Percentiles rank a stretch among this genome's conserved stretches.
Conservation (phyloP, 2,329 filamentous ascomycete genomes). For the Coniella lustricola region DNA sequence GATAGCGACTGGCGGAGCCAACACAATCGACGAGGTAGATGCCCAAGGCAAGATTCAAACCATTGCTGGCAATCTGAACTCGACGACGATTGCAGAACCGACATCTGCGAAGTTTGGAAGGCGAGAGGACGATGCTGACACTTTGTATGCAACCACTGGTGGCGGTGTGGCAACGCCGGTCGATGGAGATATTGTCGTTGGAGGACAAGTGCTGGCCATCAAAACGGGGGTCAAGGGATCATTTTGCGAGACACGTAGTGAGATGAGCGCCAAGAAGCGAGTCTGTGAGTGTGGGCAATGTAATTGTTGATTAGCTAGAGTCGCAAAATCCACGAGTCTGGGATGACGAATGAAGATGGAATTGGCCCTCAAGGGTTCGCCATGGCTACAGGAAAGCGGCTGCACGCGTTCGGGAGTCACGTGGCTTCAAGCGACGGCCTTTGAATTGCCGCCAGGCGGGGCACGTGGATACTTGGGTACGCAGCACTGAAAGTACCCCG, state of each 20-base stretch:
- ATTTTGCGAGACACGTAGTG: not conserved
- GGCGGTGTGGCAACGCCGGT: slow-evolving; percentile 12
- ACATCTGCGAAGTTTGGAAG: slow-evolving; percentile 15
- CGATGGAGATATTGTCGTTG: slow-evolving; percentile 11
- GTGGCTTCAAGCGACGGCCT: no score
- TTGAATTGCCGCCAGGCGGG: no score
- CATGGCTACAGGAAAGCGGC: no score
- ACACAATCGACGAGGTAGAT: slow-evolving; percentile 16
- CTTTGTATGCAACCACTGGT: slow-evolving; percentile 15
- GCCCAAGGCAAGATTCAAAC: slow-evolving; percentile 9
- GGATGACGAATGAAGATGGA: not conserved
- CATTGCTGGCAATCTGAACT: slow-evolving; percentile 19
- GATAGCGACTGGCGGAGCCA: slow-evolving; percentile 17
- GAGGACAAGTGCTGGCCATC: slow-evolving; percentile 14
- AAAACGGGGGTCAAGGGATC: slow-evolving; percentile 1
- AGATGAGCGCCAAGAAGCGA: no score
- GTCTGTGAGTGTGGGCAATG: no score
- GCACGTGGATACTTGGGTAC: no score
- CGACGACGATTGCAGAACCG: slow-evolving; percentile 15
- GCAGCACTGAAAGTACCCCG: no score
- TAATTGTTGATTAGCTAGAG: no score
- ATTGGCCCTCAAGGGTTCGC: no score
- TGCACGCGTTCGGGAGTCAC: no score
- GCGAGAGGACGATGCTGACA: slow-evolving; percentile 4
- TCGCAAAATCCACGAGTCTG: no score